phyloP scores from a whole-genome alignment of 306 rosid genomes.

The Alnus glutinosa region DNA sequence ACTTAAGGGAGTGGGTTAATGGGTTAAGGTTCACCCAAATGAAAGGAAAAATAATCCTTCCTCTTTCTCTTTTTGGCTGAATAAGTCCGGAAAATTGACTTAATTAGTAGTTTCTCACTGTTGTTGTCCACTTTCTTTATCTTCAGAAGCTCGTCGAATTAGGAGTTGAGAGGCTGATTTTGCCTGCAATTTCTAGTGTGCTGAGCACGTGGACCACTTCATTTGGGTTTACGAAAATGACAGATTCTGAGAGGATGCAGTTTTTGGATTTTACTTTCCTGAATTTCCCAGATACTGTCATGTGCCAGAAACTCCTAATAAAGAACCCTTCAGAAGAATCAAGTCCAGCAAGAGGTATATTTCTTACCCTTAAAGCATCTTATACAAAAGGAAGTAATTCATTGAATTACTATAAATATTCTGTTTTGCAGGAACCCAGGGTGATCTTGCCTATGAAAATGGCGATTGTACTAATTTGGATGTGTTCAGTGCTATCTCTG shows the following conservation, averaged over 20 bases:
- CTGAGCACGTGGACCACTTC: constrained; percentile 74
- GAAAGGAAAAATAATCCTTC: not conserved
- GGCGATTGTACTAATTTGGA: constrained; percentile 24
- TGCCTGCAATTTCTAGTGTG: constrained; percentile 80
- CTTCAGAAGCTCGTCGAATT: constrained; percentile 65
- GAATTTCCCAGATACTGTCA: constrained; percentile 68
- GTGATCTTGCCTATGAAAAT: constrained; percentile 22
- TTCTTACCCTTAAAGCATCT: constrained; percentile 1
- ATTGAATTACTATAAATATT: constrained; percentile 9
- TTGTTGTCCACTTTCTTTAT: constrained; percentile 18
- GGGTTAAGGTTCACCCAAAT: not conserved
- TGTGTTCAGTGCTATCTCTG: constrained; percentile 41
- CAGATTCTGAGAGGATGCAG: constrained; percentile 52
- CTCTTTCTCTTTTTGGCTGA: not conserved
- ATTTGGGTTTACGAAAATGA: constrained; percentile 74
- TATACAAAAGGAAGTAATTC: constrained; percentile 1
- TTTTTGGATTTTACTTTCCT: constrained; percentile 73
- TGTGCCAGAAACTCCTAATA: constrained; percentile 74
- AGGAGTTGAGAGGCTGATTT: constrained; percentile 78
- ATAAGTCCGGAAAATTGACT: not conserved
- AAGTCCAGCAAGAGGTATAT: constrained; percentile 40
- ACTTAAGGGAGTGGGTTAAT: not conserved
- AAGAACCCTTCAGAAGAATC: constrained; percentile 34
- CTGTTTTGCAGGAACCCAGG: constrained; percentile 40
- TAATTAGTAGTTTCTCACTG: not conserved